Percentiles rank a stretch among this genome's conserved stretches.
phyloP scores from a whole-genome alignment of 2,329 filamentous ascomycete genomes.

The Seiridium cupressi region DNA sequence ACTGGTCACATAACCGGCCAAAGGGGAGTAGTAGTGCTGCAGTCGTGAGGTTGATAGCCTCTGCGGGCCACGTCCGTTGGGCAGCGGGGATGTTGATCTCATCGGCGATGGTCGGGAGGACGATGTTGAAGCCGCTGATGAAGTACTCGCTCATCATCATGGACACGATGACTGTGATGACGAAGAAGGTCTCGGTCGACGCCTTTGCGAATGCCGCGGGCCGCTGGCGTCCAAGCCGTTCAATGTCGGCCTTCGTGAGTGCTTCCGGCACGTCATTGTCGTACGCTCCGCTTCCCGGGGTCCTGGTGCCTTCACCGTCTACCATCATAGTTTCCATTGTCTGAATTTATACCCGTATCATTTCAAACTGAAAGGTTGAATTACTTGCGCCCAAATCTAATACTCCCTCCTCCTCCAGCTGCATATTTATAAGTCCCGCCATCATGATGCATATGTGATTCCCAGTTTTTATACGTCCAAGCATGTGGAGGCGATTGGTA shows the following conservation, averaged over 20 bases:
- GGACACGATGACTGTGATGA: slow-evolving; percentile 56
- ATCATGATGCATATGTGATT: not conserved
- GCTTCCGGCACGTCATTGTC: slow-evolving; percentile 15
- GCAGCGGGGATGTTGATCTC: slow-evolving; percentile 62
- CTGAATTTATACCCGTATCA: not conserved
- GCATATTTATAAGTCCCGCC: not conserved
- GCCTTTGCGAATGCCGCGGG: slow-evolving; percentile 49
- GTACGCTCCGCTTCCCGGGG: slow-evolving; percentile 9
- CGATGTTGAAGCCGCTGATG: slow-evolving; percentile 73
- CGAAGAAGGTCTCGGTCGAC: slow-evolving; percentile 56
- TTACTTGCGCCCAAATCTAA: not conserved
- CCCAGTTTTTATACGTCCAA: not conserved
- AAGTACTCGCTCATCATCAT: slow-evolving; percentile 69
- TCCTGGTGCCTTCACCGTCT: slow-evolving; percentile 10
- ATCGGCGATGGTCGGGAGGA: slow-evolving; percentile 63
- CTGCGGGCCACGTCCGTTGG: slow-evolving; percentile 63
- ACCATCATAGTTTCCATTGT: slow-evolving; percentile 1
- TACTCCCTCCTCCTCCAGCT: not conserved
- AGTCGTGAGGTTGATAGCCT: slow-evolving; percentile 55
- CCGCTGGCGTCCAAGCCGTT: slow-evolving; percentile 57
- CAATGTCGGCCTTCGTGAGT: slow-evolving; percentile 35
- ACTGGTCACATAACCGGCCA: slow-evolving; percentile 61
- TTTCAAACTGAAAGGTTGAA: not conserved
- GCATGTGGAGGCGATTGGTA: not conserved
- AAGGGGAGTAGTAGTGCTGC: slow-evolving; percentile 60